Percentiles rank a stretch among this genome's conserved stretches.
Conservation (phyloP, 495 filamentous ascomycete species). For the Glonium stellatum region DNA sequence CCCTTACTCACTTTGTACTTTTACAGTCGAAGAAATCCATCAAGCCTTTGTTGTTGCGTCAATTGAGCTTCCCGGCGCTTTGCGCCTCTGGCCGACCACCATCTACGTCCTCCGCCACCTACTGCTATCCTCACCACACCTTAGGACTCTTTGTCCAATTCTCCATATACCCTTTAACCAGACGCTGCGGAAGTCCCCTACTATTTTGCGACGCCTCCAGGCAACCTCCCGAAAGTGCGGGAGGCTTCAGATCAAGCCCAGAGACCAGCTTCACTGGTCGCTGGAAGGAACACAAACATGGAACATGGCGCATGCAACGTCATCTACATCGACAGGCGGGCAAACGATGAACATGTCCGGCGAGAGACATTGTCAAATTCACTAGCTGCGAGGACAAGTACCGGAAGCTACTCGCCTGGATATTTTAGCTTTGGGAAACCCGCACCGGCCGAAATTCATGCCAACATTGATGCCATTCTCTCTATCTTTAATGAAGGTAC, state of each 20-base stretch:
- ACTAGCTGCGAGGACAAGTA: slow-evolving; percentile 21
- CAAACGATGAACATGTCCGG: slow-evolving; percentile 28
- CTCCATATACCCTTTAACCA: neutral
- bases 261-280: slow-evolving; percentile 20
- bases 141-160: neutral
- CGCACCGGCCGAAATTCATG: slow-evolving; percentile 21
- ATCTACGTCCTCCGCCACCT: neutral
- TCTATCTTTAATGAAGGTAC: slow-evolving; percentile 33
- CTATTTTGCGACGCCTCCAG: slow-evolving; percentile 16
- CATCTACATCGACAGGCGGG: slow-evolving; percentile 33
- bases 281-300: slow-evolving; percentile 26
- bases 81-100: neutral
- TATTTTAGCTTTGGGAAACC: slow-evolving; percentile 27
- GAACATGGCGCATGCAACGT: slow-evolving; percentile 36
- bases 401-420: slow-evolving; percentile 17
- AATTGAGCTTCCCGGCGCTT: neutral
- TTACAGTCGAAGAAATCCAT: neutral
- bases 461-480: slow-evolving; percentile 30
- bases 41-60: neutral
- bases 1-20: neutral
- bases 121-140: neutral
- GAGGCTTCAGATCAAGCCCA: slow-evolving; percentile 21
- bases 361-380: slow-evolving; percentile 26
- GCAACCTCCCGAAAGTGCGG: slow-evolving; percentile 23
- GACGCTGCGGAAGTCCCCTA: neutral